These are phyloP conservation scores for Lactarius trivialis DNA, from an alignment of 768 basidiomycete species.

Conservation along the genomic window DNA sequence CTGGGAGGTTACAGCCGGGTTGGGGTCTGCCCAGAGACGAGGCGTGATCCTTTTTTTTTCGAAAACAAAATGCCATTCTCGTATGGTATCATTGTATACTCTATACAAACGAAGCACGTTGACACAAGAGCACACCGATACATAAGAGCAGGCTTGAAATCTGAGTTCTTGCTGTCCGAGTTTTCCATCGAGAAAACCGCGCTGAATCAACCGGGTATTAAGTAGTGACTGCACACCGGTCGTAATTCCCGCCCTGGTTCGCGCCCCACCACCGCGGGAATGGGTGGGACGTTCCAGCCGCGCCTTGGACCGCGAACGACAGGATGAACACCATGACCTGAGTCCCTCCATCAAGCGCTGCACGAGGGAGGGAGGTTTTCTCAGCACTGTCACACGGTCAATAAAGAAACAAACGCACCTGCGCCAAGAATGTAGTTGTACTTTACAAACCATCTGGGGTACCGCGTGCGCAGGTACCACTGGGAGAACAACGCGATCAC, in stretches of 20 bases:
- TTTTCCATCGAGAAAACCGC: too few species aligned
- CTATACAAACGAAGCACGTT: neutral
- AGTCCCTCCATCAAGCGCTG: slow-evolving; percentile 35
- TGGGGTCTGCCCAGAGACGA: slow-evolving; percentile 72
- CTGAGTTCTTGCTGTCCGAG: too few species aligned
- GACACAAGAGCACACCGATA: neutral
- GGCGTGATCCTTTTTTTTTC: neutral
- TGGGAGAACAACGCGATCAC: slow-evolving; percentile 41
- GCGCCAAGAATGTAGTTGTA: slow-evolving; percentile 36
- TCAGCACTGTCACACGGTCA: slow-evolving; percentile 7
- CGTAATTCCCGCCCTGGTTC: slow-evolving; percentile 42
- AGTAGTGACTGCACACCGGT: slow-evolving; percentile 15
- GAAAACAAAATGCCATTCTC: neutral
- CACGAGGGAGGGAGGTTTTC: slow-evolving; percentile 29
- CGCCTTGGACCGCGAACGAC: slow-evolving; percentile 35
- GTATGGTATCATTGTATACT: too few species aligned
- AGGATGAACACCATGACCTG: slow-evolving; percentile 44
- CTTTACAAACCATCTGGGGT: slow-evolving; percentile 41
- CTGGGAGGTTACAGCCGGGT: slow-evolving; percentile 72
- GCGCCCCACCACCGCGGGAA: slow-evolving; percentile 55
- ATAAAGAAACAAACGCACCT: slow-evolving; percentile 9
- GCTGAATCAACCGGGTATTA: neutral
- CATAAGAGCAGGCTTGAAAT: neutral
- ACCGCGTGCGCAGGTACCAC: slow-evolving; percentile 36
- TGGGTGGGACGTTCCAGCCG: slow-evolving; percentile 40